Evolutionary conservation across 345 rosid genomes (phyloP), one percentile per base, ranked within the genome.

Genomic region (Euclidium syriacum): DNA sequence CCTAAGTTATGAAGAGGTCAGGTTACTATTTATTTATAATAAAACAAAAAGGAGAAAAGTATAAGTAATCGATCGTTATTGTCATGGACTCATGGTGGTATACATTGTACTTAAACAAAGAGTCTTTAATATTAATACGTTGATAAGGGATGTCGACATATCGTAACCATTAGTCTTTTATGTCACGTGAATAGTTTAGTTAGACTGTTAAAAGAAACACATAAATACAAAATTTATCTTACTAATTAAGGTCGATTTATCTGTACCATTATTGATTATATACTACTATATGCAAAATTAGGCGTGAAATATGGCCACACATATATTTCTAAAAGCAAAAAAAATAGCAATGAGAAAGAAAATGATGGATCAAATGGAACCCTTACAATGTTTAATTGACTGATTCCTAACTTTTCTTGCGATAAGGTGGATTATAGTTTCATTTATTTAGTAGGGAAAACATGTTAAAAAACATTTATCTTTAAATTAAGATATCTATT

Each of bases 291-390:
- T 51, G 29, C 44, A 41, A 27, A 25, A 23, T 30, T 68, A 51
- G 66, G 73, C 66, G 30, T 58, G 24, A 51, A 6, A 32, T 32
- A 60, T 43, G 30, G 30, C 62, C 67, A 52, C 25, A 33, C n/a
- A 7, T 51, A 5, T 29, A 23, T 52, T 19, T 5, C 2, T 1
- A 1, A 47, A 50, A 12, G 10, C 18, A 30, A 41, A 40, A 29
- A 29, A 33, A 42, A 2, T 17, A 32, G 30, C 51, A 40, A 47
- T 62, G 50, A 29, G 41, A 12, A 8, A 40, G 23, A 52, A 32
- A 26, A 18, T 52, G 29, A 34, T 58, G 38, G 53, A 50, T 30
- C 60, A 50, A 51, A 24, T 25, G 53, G 36, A 51, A 52, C 17
- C 67, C 19, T 43, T 52, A 60, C 47, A 52, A 56, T 30, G 20